Conservation (phyloP, 805 yeast genomes). For the Vanderwaltozyma yarrowii region DNA sequence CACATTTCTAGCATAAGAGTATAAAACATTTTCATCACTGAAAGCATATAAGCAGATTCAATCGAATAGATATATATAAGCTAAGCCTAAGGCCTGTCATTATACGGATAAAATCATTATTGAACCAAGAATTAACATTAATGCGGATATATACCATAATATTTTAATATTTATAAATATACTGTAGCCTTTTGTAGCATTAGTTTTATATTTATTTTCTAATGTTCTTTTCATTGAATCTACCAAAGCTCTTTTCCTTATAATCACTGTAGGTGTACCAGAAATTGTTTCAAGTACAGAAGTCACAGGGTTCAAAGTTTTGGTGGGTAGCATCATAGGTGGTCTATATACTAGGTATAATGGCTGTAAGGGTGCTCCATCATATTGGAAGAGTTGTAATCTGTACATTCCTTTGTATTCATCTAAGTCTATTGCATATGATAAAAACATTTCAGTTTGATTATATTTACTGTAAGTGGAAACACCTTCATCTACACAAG, state of each 20-base stretch:
- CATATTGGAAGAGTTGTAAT: conserved; percentile 62
- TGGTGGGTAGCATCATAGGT: conserved; percentile 91
- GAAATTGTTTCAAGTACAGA: no score
- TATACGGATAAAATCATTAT: conserved; percentile 13
- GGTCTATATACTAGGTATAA: conserved; percentile 86
- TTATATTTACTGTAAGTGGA: conserved; percentile 64
- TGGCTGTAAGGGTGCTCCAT: conserved; percentile 77
- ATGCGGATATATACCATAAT: conserved; percentile 21
- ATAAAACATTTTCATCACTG: no score
- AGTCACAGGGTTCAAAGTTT: conserved; percentile 31
- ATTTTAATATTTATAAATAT: conserved; percentile 9
- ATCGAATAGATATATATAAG: no score
- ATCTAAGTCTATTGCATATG: conserved; percentile 54
- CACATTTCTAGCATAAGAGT: no score
- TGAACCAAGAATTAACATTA: conserved; percentile 24
- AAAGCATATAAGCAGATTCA: no score
- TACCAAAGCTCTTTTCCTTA: conserved; percentile 28
- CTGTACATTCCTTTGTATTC: conserved; percentile 75
- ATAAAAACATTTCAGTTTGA: conserved; percentile 51
- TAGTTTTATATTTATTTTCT: conserved; percentile 71
- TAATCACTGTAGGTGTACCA: no score
- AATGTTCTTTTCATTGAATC: conserved; percentile 55
- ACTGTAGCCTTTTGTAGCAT: conserved; percentile 35
- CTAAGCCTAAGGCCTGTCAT: no score
- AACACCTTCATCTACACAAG: conserved; percentile 56